Conservation (phyloP, 352 stramenopile genomes). For the Pythium guiyangense region DNA sequence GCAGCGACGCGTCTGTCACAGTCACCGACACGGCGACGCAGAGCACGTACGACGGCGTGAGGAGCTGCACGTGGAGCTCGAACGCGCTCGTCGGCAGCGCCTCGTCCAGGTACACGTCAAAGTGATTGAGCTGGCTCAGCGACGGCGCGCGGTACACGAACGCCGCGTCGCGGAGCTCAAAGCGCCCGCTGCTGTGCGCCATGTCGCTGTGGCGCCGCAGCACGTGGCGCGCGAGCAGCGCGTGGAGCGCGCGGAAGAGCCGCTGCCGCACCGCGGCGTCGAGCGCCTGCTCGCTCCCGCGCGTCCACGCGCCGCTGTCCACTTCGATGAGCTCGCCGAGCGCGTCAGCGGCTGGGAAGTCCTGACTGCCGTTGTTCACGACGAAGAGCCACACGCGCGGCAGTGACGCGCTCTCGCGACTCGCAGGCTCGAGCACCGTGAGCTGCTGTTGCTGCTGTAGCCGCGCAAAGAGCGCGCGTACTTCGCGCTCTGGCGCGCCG, state of each 20-base stretch:
- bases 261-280: conserved; percentile 18
- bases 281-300: conserved; percentile 3
- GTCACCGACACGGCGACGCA: conserved; percentile 47
- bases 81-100: conserved; percentile 34
- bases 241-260: conserved; percentile 40
- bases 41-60: conserved; percentile 39
- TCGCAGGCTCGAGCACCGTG: conserved; percentile 12
- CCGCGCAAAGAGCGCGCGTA: conserved; percentile 24
- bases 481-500: conserved; percentile 14
- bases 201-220: conserved; percentile 37
- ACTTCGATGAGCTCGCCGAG: conserved; percentile 23
- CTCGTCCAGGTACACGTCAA: conserved; percentile 65
- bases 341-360: conserved; percentile 16
- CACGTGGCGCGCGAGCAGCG: conserved; percentile 23
- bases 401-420: not conserved
- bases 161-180: conserved; percentile 47
- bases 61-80: conserved; percentile 42
- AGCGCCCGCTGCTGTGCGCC: conserved; percentile 23
- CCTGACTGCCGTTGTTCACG: conserved; percentile 30
- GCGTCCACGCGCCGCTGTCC: conserved; percentile 20
- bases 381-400: conserved; percentile 49
- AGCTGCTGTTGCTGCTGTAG: conserved; percentile 39
- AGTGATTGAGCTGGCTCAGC: conserved; percentile 46
- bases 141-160: conserved; percentile 65
- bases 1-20: conserved; percentile 18